These are phyloP conservation scores for Phalaenopsis equestris DNA, from an alignment of 106 monocot species.

Conservation along the genomic window DNA sequence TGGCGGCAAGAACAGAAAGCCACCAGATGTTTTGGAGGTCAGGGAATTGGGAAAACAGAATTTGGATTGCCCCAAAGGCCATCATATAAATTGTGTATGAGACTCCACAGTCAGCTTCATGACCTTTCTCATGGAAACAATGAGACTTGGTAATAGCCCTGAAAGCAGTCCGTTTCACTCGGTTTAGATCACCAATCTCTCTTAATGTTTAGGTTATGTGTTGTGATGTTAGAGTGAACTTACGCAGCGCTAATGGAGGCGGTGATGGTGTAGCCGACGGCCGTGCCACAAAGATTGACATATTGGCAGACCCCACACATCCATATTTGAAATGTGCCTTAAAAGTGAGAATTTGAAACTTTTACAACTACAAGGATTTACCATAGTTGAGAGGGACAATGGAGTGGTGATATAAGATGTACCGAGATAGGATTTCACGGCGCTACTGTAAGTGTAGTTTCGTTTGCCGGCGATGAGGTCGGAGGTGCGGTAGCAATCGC, in stretches of 20 bases:
- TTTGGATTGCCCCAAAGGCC: constrained; percentile 36
- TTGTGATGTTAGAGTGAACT: constrained; percentile 5
- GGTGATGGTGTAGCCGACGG: constrained; percentile 63
- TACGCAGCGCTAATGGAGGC: constrained; percentile 52
- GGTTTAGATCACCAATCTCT: neutral
- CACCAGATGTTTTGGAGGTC: constrained; percentile 48
- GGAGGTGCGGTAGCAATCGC: constrained; percentile 42
- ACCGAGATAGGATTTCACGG: constrained; percentile 38
- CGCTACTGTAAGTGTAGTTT: constrained; percentile 41
- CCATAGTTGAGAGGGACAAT: neutral
- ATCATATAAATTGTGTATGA: constrained; percentile 41
- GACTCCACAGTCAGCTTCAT: constrained; percentile 32
- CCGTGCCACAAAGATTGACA: constrained; percentile 37
- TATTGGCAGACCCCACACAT: constrained; percentile 33
- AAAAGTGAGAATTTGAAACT: neutral
- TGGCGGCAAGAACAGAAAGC: constrained; percentile 50
- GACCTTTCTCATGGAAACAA: constrained; percentile 44
- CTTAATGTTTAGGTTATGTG: neutral
- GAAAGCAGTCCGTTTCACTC: neutral
- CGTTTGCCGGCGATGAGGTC: constrained; percentile 25
- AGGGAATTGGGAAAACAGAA: constrained; percentile 53
- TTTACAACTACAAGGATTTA: too few species aligned
- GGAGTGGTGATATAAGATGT: neutral
- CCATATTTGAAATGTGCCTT: constrained; percentile 3
- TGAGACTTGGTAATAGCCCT: constrained; percentile 49